Evolutionary conservation across 768 basidiomycete species (phyloP).

Genomic region (Gloeostereum incarnatum): DNA sequence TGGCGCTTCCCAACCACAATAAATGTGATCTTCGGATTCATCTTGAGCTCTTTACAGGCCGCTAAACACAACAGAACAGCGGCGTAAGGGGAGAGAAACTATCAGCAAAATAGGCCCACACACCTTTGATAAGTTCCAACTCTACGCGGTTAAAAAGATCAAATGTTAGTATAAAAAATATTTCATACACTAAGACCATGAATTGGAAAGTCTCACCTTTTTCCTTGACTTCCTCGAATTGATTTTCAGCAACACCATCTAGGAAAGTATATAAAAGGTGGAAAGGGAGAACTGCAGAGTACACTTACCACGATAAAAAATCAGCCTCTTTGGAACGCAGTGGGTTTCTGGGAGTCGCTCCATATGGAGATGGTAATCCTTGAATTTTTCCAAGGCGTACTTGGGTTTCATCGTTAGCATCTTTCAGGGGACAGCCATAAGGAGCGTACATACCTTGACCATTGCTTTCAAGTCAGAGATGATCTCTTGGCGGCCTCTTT

Average conservation of each 20-base stretch:
- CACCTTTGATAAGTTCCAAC: constrained; percentile 49
- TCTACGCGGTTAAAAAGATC: constrained; percentile 28
- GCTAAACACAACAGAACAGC: constrained; percentile 25
- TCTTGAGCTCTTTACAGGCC: constrained; percentile 49
- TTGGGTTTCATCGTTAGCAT: not conserved
- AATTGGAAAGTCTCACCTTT: constrained; percentile 34
- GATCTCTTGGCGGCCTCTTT: constrained; percentile 48
- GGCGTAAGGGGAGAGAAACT: too few species aligned
- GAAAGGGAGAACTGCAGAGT: constrained; percentile 4
- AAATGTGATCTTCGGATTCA: constrained; percentile 63
- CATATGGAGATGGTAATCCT: constrained; percentile 37
- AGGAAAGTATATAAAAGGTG: constrained; percentile 1
- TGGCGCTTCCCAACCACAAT: constrained; percentile 76
- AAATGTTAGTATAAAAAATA: not conserved
- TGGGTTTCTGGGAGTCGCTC: constrained; percentile 47
- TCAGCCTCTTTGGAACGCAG: constrained; percentile 50
- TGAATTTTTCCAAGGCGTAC: constrained; percentile 49
- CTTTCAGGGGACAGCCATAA: not conserved
- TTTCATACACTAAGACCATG: not conserved
- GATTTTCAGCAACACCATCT: constrained; percentile 48
- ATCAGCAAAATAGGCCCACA: constrained; percentile 1
- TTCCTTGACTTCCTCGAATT: constrained; percentile 43
- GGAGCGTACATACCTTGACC: constrained; percentile 35
- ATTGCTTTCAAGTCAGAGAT: constrained; percentile 65
- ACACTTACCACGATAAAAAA: constrained; percentile 61